Evolutionary conservation across 305 asterid species (phyloP).

Genomic region (Fraxinus latifolia): DNA sequence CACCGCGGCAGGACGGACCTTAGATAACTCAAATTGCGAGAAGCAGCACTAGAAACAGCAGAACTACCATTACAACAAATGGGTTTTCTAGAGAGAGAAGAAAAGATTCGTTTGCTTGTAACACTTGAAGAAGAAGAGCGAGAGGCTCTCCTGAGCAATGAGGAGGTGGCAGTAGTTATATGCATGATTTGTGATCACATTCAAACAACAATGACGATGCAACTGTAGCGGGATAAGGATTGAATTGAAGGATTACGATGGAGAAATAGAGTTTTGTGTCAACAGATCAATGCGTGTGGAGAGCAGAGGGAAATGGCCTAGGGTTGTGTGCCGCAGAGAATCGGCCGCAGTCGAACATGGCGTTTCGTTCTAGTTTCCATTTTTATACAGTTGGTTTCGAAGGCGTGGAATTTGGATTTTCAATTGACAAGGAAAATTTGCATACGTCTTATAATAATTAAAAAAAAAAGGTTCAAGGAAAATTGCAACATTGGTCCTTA

Average conservation of each 20-base stretch:
- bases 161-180: slow-evolving; percentile 36
- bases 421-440: neutral
- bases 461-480: neutral
- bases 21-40: slow-evolving; percentile 27
- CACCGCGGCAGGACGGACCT: slow-evolving; percentile 55
- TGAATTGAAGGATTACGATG: neutral
- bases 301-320: neutral
- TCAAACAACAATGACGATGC: neutral
- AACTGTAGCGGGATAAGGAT: neutral
- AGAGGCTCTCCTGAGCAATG: slow-evolving; percentile 44
- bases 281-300: neutral
- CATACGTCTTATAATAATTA: neutral
- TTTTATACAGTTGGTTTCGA: neutral
- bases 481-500: neutral
- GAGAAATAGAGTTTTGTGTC: neutral
- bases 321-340: neutral
- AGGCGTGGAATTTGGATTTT: neutral
- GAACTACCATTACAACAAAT: neutral
- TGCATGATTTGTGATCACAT: slow-evolving; percentile 30
- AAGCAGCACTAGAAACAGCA: slow-evolving; percentile 16
- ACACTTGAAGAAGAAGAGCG: slow-evolving; percentile 27
- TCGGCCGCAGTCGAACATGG: neutral
- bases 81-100: slow-evolving; percentile 35
- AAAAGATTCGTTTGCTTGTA: slow-evolving; percentile 29
- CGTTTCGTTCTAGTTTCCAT: neutral